Conservation (phyloP, 305 asterid genomes). For the Fraxinus paxiana region DNA sequence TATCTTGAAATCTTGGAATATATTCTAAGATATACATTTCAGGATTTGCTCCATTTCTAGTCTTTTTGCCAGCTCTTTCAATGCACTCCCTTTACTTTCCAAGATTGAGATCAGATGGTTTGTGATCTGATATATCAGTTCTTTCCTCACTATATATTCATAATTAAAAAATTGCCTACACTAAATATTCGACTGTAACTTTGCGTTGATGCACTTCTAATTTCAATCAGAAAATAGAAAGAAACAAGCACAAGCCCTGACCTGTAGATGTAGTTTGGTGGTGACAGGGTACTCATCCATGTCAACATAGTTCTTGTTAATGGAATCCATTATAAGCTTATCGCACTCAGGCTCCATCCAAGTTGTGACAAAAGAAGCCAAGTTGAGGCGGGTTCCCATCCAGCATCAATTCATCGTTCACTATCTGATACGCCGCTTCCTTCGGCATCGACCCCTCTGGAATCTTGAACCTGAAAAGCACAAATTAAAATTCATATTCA, state of each 20-base stretch:
- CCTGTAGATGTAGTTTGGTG: slow-evolving; percentile 82
- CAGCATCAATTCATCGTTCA: slow-evolving; percentile 67
- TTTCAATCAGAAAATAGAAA: not conserved
- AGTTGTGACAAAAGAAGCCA: slow-evolving; percentile 69
- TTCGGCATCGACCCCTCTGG: slow-evolving; percentile 57
- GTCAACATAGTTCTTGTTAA: slow-evolving; percentile 66
- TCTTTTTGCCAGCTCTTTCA: not conserved
- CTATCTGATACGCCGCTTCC: slow-evolving; percentile 71
- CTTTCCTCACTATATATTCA: not conserved
- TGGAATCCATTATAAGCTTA: slow-evolving; percentile 53
- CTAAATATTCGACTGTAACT: not conserved
- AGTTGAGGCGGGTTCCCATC: slow-evolving; percentile 72
- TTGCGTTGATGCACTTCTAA: not conserved
- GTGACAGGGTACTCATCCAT: slow-evolving; percentile 82
- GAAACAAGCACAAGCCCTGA: not conserved
- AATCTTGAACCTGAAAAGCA: slow-evolving; percentile 44
- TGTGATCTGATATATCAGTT: not conserved
- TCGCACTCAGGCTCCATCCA: slow-evolving; percentile 89
- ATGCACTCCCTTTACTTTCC: not conserved
- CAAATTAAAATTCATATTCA: not conserved
- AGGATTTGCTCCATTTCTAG: not conserved
- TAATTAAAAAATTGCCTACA: not conserved
- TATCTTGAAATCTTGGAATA: not conserved
- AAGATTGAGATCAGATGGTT: not conserved
- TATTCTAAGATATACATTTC: not conserved